Evolutionary conservation across 176 grass and related monocot genomes (phyloP), one percentile per base, ranked within the genome.

Genomic region (Panicum miliaceum): DNA sequence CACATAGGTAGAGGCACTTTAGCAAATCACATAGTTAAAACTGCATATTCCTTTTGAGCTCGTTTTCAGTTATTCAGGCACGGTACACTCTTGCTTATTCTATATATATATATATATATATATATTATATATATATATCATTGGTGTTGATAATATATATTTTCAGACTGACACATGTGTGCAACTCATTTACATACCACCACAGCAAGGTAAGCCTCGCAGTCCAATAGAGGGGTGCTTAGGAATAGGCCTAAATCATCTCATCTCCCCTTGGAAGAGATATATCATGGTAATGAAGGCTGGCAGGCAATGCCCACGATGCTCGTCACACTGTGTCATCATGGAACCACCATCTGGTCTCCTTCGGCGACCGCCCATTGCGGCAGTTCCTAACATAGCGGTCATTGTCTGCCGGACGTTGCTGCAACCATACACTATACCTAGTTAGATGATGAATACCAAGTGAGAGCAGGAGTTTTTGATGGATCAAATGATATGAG

Each of bases 261-360:
- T 75, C 79, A 78, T 82, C 22, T 86, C 79, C 80, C 84, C 88
- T 67, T 81, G 29, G 48, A 86, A 82, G 73, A 74, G 60, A 87
- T 75, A 83, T 75, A 57, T 51, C 68, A 89, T 2, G 25, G 60
- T 58, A 84, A 47, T 12, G n/a, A 76, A 68, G 15, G 35, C 5
- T 54, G 59, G 43, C 50, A 40, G 62, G 62, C 14, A 1, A 76
- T 53, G 71, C 45, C 26, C 25, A 12, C 56, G 2, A 70, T 72
- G 47, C 26, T 68, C 2, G 14, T 78, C 85, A 96, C 70, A 93
- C 94, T 69, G 91, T 96, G 76, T 93, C 91, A 8, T 96, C 94
- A 77, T 96, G 94, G 71, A 96, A 96, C 94, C 94, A 96, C 94
- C 94, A 96, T 84, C 91, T 91, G n/a, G 94, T 97, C 75, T 97